Percentiles rank a stretch among this genome's conserved stretches.
Evolutionary conservation across 768 basidiomycete species (phyloP).

Genomic region (Leccinum disarticulatum): DNA sequence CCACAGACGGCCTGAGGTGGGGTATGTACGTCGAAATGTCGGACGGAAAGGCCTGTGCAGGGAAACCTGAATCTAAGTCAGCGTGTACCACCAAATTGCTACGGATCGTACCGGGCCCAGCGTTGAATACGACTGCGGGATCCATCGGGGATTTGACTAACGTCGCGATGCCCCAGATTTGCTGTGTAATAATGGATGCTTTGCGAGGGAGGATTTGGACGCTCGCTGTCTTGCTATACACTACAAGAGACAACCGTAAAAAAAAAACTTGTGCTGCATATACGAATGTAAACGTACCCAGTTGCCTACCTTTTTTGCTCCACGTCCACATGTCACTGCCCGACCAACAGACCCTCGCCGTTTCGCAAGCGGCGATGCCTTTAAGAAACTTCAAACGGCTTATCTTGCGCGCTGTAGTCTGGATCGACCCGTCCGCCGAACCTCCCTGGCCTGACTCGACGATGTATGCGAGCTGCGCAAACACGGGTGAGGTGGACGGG

Average conservation of each 20-base stretch:
- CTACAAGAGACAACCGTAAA: too few species aligned
- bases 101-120: conserved; percentile 16
- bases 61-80: conserved; percentile 51
- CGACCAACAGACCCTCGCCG: conserved; percentile 90
- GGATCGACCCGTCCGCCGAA: conserved; percentile 69
- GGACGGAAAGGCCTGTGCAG: conserved; percentile 71
- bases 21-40: conserved; percentile 64
- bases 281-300: conserved; percentile 51
- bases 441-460: conserved; percentile 55
- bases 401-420: conserved; percentile 73
- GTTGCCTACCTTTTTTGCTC: conserved; percentile 92
- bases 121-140: not conserved
- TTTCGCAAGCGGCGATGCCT: conserved; percentile 86
- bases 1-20: conserved; percentile 75
- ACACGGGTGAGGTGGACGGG: conserved; percentile 27
- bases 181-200: conserved; percentile 72
- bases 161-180: conserved; percentile 70
- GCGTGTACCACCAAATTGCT: not conserved
- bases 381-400: conserved; percentile 68
- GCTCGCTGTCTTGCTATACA: conserved; percentile 69
- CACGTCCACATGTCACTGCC: conserved; percentile 72
- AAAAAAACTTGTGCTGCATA: not conserved
- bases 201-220: conserved; percentile 76
- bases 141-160: conserved; percentile 50
- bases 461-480: conserved; percentile 84